Base-by-base conservation (phyloP, 2,329 filamentous ascomycete genomes). In the Exserohilum rostratum region DNA sequence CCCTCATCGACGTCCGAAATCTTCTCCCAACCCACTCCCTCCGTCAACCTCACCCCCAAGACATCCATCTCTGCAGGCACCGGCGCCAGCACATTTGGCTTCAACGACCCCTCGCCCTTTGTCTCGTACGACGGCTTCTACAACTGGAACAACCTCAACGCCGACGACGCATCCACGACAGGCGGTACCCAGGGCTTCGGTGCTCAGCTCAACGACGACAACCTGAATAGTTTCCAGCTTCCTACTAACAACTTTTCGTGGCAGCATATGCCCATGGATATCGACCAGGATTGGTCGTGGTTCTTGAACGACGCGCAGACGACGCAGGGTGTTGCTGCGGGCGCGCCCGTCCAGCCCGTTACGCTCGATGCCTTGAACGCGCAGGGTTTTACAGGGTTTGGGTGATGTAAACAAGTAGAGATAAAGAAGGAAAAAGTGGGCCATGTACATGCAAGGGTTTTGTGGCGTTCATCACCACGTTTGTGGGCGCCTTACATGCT, bases 221-320 rank as follows among this genome's bases (percentile, higher is more conserved):
- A 50, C 29, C 68, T 72, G 65, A 65, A 50, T 34, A 70, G 67
- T 33, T 73, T 69, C 58, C 66, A 66, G 7, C 61, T 71, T 4
- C 68, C 71, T 22, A 73, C 69, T 9, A 74, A 72, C 38, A 73
- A 70, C 55, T 74, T 75, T 53, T 62, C 53, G 2, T 76, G 73
- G 74, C 73, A 76, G 57, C 74, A 74, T 33, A 71, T 75, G 66
- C 71, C 71, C 31, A 75, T 76, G 72, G 73, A 76, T 29, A 75
- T 76, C 42, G 74, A 76, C 43, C 74, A 76, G 64, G 75, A 77
- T 48, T 77, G 75, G 75, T 71, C 66, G 31, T 77, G 74, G 72
- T 76, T 76, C 34, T 53, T 76, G 53, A 74, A 73, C 25, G 72
- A 74, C 49, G 55, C 58, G 3, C 59, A 60, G 37, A 63, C 59